Evolutionary conservation across 495 filamentous ascomycete species (phyloP), one percentile per base, ranked within the genome.

Genomic region (Trichoderma parareesei): DNA sequence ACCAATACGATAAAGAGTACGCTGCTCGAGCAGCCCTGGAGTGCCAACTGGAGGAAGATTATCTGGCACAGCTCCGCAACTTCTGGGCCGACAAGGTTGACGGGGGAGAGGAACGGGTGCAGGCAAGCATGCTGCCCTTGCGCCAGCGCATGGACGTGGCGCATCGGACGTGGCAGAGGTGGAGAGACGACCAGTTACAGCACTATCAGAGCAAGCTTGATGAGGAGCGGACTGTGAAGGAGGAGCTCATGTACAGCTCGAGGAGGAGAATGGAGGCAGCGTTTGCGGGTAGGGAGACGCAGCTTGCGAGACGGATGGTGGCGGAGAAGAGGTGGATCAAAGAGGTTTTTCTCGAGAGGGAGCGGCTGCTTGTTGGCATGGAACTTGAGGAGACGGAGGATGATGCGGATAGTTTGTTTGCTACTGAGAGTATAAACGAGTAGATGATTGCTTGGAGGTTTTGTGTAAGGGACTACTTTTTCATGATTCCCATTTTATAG

Each of bases 361-460:
- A 46, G 16, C 65, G 70, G 37, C 60, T 75, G 61, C 69, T 77
- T 27, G 57, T 40, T 10, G 70, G 70, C 44, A 69, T 72, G 63
- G 74, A 78, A 64, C 14, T 55, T 14, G 63, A 69, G 11, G 78
- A 76, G 64, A 71, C 75, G n/a, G 77, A 75, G 38, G 69, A 73
- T 38, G 71, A 72, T 40, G 72, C 68, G 18, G 63, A 55, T 11
- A 68, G 55, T 41, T 38, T 27, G 53, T 48, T 48, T n/a, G 41
- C 37, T n/a, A 8, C 38, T 27, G 60, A 61, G 41, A 55, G 8
- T 16, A n/a, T 10, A 3, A 20, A 43, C 38, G 60, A 3, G n/a
- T 61, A 49, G 8, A 8, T 8, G 3, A 18, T 16, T 7, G 6
- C 40, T 7, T 41, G 40, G 6, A 41, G 27, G 27, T 41, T 41